Evolutionary conservation across 169 alveolate genomes (phyloP), one percentile per base, ranked within the genome.

Genomic region (Plasmodium relictum): DNA sequence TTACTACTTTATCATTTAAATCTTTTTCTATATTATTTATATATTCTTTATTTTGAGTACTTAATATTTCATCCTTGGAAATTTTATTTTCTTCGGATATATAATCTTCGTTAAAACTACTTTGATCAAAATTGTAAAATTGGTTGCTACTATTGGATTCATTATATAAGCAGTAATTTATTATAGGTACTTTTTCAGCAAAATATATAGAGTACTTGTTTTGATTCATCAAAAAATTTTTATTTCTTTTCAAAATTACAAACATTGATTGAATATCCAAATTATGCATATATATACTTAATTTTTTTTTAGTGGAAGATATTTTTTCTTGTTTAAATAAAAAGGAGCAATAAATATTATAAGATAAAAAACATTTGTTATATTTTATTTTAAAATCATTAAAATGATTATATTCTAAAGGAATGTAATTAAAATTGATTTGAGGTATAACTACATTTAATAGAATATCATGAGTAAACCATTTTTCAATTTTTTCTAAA

Each of bases 391-490:
- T 83, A 42, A 37, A 68, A 83, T 83, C 37, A 24, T 62, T 68
- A 65, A 68, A 83, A 59, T 83, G 91, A 56, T 59, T 48, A 52
- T 50, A 83, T 37, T 83, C 68, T 16, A 83, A 41, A 20, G 91
- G 91, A 9, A 83, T 52, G 16, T 83, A 83, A 12, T 61, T 83
- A 61, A 83, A 83, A 24, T 68, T 54, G 16, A 83, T 68, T 26
- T 83, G 66, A 18, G 91, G 91, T 52, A 83, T 39, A 4, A 83
- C 85, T 42, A 83, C 37, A 83, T 83, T 83, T 44, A 83, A 83
- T 83, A 83, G 18, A 80, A 83, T 83, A 24, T 83, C 91, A 62
- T 83, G 83, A 3, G 91, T 62, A 83, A 83, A 83, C 91, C 91
- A 83, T 66, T 22, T 83, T n/a, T 69, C 73, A 18, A 65, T 37